These are phyloP conservation scores for Triadica sebifera DNA, from an alignment of 345 rosid genomes.

Conservation along the genomic window DNA sequence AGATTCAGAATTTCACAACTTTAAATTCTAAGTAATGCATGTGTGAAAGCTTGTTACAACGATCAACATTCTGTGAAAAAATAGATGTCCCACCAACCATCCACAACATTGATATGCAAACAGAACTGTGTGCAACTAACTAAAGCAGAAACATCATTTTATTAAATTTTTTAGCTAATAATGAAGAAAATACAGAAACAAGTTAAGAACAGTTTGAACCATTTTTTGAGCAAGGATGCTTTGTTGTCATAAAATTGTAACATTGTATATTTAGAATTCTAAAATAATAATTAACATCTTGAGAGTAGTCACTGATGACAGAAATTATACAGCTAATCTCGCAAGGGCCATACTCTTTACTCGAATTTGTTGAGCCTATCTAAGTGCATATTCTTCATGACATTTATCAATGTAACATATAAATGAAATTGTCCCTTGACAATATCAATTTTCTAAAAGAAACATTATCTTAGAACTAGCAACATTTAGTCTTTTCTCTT, in stretches of 20 bases:
- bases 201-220: neutral
- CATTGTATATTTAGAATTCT: neutral
- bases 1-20: neutral
- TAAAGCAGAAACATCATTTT: neutral
- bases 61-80: neutral
- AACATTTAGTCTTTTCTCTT: slow-evolving; percentile 6
- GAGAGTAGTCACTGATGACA: neutral
- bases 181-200: neutral
- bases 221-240: neutral
- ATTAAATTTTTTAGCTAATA: neutral
- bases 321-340: neutral
- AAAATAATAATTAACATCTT: neutral
- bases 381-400: too few species aligned
- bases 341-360: neutral
- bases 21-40: neutral
- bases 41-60: neutral
- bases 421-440: neutral
- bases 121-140: neutral
- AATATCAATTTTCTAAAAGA: neutral
- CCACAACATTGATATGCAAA: slow-evolving; percentile 5
- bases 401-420: neutral
- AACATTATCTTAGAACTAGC: neutral
- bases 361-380: neutral
- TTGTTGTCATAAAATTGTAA: neutral
- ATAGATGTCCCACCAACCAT: neutral